Conservation (phyloP, 2,329 filamentous ascomycete species). For the Rhinocladiella similis region DNA sequence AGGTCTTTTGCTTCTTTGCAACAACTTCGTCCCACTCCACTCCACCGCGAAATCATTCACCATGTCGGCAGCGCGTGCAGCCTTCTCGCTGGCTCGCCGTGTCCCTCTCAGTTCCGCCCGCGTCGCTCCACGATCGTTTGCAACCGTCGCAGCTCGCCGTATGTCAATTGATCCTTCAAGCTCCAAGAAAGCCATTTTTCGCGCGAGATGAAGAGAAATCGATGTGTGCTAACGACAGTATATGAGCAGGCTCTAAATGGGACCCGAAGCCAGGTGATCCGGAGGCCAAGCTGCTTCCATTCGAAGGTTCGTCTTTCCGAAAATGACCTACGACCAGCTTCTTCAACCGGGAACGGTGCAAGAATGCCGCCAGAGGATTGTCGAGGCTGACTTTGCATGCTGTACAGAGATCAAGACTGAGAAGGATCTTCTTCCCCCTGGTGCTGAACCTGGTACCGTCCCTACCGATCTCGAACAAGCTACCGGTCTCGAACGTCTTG, state of each 20-base stretch:
- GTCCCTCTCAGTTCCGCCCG: conserved; percentile 39
- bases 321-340: conserved; percentile 2
- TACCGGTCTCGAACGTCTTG: conserved; percentile 96
- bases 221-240: conserved; percentile 7
- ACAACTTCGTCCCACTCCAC: conserved; percentile 13
- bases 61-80: conserved; percentile 51
- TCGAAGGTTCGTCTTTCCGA: conserved; percentile 42
- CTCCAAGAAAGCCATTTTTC: conserved; percentile 5
- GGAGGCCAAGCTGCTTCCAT: conserved; percentile 45
- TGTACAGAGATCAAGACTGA: conserved; percentile 75
- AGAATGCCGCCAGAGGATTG: not conserved
- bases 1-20: no score
- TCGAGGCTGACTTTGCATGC: conserved; percentile 12
- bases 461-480: conserved; percentile 94
- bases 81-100: conserved; percentile 47
- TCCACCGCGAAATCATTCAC: conserved; percentile 22
- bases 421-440: conserved; percentile 81
- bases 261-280: conserved; percentile 39
- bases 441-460: conserved; percentile 77
- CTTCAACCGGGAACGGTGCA: not conserved
- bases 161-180: conserved; percentile 35
- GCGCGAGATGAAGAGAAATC: not conserved
- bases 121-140: conserved; percentile 46
- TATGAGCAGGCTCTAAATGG: conserved; percentile 38
- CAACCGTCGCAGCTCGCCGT: conserved; percentile 47